phyloP scores from a whole-genome alignment of 2,329 filamentous ascomycete species.

The Camillea tinctor region DNA sequence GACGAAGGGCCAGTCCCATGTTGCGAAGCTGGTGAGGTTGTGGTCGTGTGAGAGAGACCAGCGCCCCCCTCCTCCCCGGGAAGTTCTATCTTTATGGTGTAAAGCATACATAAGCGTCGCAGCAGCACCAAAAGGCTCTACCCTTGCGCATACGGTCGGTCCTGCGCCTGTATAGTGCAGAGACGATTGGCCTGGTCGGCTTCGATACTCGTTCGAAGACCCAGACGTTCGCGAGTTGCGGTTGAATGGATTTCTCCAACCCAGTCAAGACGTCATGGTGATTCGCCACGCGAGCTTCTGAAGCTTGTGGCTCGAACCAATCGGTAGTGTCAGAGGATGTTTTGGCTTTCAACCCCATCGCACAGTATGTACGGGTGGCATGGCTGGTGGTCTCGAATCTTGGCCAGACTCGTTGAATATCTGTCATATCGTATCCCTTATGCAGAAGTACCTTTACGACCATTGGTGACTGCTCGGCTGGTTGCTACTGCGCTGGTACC shows the following conservation, averaged over 20 bases:
- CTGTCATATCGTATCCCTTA: background rate
- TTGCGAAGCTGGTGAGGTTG: background rate
- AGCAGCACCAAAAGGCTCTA: background rate
- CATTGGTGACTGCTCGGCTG: background rate
- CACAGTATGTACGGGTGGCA: background rate
- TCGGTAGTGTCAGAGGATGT: background rate
- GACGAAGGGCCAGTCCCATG: background rate
- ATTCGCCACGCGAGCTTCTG: background rate
- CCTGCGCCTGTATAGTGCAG: background rate
- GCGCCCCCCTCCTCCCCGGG: background rate
- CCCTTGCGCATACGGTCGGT: constrained; percentile 1
- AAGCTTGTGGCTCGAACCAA: background rate
- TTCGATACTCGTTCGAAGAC: background rate
- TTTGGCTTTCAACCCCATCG: background rate
- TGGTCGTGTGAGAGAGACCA: background rate
- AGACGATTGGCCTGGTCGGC: background rate
- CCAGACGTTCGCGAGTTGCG: background rate
- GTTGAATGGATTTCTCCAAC: background rate
- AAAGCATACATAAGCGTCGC: constrained; percentile 3
- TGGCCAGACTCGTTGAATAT: background rate
- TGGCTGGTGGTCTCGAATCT: background rate
- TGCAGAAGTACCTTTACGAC: background rate
- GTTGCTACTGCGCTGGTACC: background rate
- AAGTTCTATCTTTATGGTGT: background rate
- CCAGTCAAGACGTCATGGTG: background rate